Base-by-base conservation (phyloP, 257 asterid genomes). In the Rauvolfia tetraphylla region DNA sequence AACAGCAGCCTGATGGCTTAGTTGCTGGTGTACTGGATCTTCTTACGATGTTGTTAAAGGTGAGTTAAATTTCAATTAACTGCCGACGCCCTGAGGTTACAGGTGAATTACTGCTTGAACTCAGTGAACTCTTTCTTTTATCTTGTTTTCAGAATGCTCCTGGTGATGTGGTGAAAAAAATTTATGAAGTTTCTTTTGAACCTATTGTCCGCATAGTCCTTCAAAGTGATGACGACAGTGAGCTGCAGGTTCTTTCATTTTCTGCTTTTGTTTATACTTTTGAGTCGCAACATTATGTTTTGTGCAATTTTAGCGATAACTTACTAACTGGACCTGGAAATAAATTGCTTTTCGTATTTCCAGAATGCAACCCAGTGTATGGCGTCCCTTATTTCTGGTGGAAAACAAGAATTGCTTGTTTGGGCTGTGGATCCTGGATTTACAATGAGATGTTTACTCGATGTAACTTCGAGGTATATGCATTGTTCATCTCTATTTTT, bases 361-460 rank as follows among this genome's bases (percentile, higher is more conserved):
- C 88, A 95, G 99, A 95, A 95, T 77, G 99, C 96, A 46, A 91
- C 97, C 68, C 99, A 95, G 82, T 95, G 90, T 89, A 81, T 95
- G 81, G 97, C 98, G 83, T 88, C 94, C 78, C 80, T 95, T 41
- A 81, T 95, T 56, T 88, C 92, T 84, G 97, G 89, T 80, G 99
- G 96, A 76, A 95, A 91, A 80, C 94, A 93, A 85, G 98, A 95
- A 78, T 85, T 95, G 79, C 96, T 95, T 77, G 62, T 85, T 72
- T 92, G 96, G 99, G 81, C 82, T 77, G 96, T 88, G 63, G 97
- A 95, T 85, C 88, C 96, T 83, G 97, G 92, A 68, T 92, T 87
- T 69, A 85, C 91, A 25, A 92, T 95, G 98, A 89, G 87, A 83
- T 88, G 92, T 84, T 89, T 95, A 83, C 99, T 95, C 79, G 99